Evolutionary conservation across 2,329 filamentous ascomycete species (phyloP).

Genomic region (Cladosporium sphaerospermum): DNA sequence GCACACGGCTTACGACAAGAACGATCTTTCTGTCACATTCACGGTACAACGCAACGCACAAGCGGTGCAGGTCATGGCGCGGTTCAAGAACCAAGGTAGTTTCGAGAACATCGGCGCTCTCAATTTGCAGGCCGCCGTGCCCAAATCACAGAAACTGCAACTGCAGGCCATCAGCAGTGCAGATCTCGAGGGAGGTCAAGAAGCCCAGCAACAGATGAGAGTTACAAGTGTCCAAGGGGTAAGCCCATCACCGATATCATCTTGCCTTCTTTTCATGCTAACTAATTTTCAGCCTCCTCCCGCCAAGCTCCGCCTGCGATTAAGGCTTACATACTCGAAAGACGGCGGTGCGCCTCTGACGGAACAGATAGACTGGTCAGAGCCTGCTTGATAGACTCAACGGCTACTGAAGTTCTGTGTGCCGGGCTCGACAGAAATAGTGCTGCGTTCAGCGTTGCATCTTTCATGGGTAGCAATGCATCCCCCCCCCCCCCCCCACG

Average conservation of each 20-base stretch:
- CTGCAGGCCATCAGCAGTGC: constrained; percentile 80
- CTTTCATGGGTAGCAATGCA: too few species aligned
- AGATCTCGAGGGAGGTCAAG: constrained; percentile 68
- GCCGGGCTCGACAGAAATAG: background rate
- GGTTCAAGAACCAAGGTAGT: constrained; percentile 64
- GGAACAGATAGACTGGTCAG: constrained; percentile 96
- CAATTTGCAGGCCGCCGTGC: constrained; percentile 87
- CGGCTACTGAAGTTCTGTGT: background rate
- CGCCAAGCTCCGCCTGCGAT: constrained; percentile 65
- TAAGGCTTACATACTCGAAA: constrained; percentile 76
- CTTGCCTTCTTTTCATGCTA: background rate
- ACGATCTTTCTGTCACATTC: constrained; percentile 74
- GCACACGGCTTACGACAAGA: constrained; percentile 76
- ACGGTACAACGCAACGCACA: constrained; percentile 78
- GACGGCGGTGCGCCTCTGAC: constrained; percentile 64
- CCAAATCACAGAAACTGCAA: constrained; percentile 91
- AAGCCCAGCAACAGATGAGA: constrained; percentile 87
- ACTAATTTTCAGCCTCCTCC: constrained; percentile 55
- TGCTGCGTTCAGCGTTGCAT: constrained; percentile 1
- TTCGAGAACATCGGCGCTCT: constrained; percentile 64
- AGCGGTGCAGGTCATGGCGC: constrained; percentile 72
- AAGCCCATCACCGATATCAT: constrained; percentile 48
- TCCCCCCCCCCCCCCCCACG: too few species aligned
- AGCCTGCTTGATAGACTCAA: constrained; percentile 49
- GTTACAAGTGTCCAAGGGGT: constrained; percentile 81